Conservation (phyloP, 306 rosid species). For the Castanopsis chinensis region DNA sequence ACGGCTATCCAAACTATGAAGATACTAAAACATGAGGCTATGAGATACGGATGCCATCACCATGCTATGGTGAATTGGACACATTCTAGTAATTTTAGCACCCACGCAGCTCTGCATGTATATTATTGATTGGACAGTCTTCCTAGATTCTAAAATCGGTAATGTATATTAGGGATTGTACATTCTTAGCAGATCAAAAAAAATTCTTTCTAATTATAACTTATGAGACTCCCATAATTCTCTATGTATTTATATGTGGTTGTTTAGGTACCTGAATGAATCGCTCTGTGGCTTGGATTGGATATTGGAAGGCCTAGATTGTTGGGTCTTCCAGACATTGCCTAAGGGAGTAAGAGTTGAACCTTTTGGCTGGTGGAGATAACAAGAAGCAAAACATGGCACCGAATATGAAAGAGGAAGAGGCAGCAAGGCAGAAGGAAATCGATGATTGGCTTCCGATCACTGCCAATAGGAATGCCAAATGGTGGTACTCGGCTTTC, state of each 20-base stretch:
- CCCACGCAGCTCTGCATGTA: neutral
- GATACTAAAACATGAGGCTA: neutral
- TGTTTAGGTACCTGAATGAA: neutral
- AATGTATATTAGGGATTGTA: neutral
- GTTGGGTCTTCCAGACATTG: neutral
- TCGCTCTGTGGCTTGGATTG: neutral
- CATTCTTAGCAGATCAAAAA: neutral
- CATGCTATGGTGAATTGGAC: neutral
- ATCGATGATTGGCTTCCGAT: conserved; percentile 84
- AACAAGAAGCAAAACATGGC: conserved; percentile 12
- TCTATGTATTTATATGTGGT: neutral
- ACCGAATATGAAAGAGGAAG: neutral
- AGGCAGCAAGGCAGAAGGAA: conserved; percentile 7
- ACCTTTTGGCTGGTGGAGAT: neutral
- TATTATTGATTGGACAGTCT: neutral
- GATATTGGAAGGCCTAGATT: neutral
- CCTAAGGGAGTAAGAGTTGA: no score
- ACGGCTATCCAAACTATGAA: neutral
- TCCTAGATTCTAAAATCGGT: neutral
- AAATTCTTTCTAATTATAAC: neutral
- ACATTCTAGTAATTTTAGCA: neutral
- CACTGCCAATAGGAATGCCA: conserved; percentile 72
- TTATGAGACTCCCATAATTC: no score
- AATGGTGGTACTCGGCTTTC: conserved; percentile 94
- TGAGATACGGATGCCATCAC: neutral